Conservation (phyloP, 208 protist genomes). For the Trypanosoma cruzi region DNA sequence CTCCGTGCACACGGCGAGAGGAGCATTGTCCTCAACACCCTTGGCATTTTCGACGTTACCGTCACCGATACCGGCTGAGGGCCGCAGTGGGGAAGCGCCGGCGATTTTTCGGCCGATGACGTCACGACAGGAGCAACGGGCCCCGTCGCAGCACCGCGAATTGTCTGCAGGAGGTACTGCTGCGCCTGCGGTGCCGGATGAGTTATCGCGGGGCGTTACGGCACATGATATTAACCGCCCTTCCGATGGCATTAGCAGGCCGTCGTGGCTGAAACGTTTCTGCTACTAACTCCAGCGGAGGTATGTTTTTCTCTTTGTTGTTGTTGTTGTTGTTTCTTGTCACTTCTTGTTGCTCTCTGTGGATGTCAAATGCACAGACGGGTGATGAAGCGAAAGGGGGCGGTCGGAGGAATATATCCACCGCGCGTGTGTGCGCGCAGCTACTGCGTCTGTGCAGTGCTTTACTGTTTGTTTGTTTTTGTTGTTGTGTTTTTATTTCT, state of each 20-base stretch:
- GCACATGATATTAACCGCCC: too few species aligned
- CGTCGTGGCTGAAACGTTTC: constrained; percentile 15
- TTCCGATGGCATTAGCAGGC: background rate
- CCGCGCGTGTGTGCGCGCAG: background rate
- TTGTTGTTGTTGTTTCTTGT: background rate
- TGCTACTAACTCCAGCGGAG: background rate
- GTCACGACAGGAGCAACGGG: background rate
- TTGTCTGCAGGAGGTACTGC: background rate
- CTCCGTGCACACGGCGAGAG: background rate
- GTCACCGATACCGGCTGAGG: background rate
- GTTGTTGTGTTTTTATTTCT: background rate
- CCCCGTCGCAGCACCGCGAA: background rate
- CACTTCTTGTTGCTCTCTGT: background rate
- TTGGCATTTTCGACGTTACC: background rate
- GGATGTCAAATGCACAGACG: background rate
- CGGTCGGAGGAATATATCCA: background rate
- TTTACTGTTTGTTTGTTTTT: background rate
- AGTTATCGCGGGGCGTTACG: background rate
- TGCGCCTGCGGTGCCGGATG: background rate
- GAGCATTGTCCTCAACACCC: background rate
- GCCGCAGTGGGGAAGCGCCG: constrained; percentile 7
- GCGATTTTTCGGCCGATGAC: constrained; percentile 9
- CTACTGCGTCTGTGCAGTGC: background rate
- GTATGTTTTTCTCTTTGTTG: background rate
- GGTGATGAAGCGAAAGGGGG: background rate